Base-by-base conservation (phyloP, 768 basidiomycete genomes). In the Lactifluus echinatus region DNA sequence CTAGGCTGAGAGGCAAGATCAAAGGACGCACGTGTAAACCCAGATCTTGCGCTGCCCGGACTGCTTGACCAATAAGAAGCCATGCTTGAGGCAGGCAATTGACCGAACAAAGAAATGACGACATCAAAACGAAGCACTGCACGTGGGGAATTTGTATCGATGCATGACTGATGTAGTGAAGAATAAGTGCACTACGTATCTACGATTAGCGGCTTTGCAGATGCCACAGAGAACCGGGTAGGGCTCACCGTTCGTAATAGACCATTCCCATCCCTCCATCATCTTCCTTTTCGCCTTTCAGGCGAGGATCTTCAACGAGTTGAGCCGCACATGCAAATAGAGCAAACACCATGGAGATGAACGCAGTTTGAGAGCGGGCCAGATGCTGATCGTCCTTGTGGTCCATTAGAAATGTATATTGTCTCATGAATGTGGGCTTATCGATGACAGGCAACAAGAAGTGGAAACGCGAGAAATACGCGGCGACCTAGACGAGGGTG, bases 21-120 rank as follows among this genome's bases (percentile, higher is more conserved):
- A 31, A 43, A 56, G 50, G 48, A 68, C 89, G 76, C 73, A 93
- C 91, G 73, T 94, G 93, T 64, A 95, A 79, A 44, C 93, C 93
- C 40, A 94, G 76, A 73, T 95, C 93, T 70, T 94, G 93, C 3
- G 88, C 92, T 57, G 83, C 83, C 57, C 93, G 83, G 46, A 95
- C 82, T 23, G 89, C 93, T 69, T 94, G 93, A 42, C 93, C 93
- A 53, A 93, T 81, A 56, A 93, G 77, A 61, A 94, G 81, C 93
- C 93, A 95, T 29, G 92, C 90, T 72, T 93, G 93, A 2, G 93
- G 93, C 50, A 95, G 80, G 67, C 92, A 93, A 66, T 95, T 95
- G 64, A 94, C 79, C 53, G 91, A 92, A 67, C 92, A 93, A 58
- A 95, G 75, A 74, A 93, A 94, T 1, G 91, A 87, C 50, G 92